Evolutionary conservation across 2,329 filamentous ascomycete species (phyloP), one percentile per base, ranked within the genome.

Genomic region (Pezicula rhizophila): DNA sequence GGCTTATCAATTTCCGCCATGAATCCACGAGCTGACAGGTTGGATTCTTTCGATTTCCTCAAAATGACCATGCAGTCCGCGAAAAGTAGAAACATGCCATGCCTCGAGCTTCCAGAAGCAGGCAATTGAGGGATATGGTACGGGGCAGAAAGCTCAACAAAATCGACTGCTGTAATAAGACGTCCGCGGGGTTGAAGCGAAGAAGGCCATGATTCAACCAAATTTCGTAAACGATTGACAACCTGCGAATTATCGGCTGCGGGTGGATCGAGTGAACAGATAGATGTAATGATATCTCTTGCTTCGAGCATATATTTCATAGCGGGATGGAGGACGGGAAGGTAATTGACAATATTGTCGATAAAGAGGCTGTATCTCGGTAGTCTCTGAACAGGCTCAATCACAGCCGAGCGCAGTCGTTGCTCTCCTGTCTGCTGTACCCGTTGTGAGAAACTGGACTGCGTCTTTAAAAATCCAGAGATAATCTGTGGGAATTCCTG

Each of bases 291-390:
- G 46, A 96, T 87, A 65, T 97, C 93, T 56, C 92, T 80, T 0
- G 93, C 91, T 64, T 89, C 91, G 38, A 96, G 78, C 69, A 99
- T 84, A 2, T 79, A 77, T 57, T 87, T 85, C 46, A 96, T 76
- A 0, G 91, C 91, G 2, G 90, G 88, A 64, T 97, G 91, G 8
- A 87, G 83, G 45, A 91, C 80, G 4, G 92, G 91, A 15, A 97
- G 77, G 52, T 87, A 90, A 56, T 85, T 83, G 42, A 93, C 80
- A 62, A 99, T 96, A 61, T 95, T 91, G 70, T 99, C 93, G 59
- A 99, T 97, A 63, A 97, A 85, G 33, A 99, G 75, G 61, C 89
- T 96, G 70, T 99, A 99, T 23, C 93, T 85, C 23, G 93, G 93
- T 46, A 99, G 77, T 46, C 93, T 80, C 67, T 99, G 93, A 0